Base-by-base conservation (phyloP, 108 stramenopile species). In the Craspedostauros australis region DNA sequence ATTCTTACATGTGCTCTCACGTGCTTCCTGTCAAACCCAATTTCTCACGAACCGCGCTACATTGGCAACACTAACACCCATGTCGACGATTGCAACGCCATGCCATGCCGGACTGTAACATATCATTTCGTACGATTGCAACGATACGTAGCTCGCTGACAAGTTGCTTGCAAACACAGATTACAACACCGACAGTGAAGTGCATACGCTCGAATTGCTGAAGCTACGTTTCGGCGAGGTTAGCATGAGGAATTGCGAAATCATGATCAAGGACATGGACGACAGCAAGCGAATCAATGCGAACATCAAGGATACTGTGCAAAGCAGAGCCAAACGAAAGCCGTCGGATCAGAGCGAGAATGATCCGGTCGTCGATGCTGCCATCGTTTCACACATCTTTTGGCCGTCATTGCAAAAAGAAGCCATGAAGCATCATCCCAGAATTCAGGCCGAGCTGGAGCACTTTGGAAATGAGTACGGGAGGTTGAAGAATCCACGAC, bases 191-290 rank as follows among this genome's bases (percentile, higher is more conserved):
- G 96, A 96, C 50, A 62, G 69, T 51, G 95, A 97, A 58, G 82
- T 99, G 3, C 86, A 82, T 48, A 99, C 92, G 36, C 47, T 99
- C 21, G 98, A 99, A 68, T 69, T 99, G 27, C 77, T 99, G 27
- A 98, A 98, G 57, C 58, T 96, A 19, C 73, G 96, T 18, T 97
- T 99, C 59, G 98, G 98, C 18, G 96, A 96, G 58, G 42, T 63
- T 9, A 86, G 78, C 28, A 75, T 98, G 84, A 69, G 92, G 26
- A 80, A 86, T 48, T 98, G 96, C 57, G 96, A 99, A 63, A 88
- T 99, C 46, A 99, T 99, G 96, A 68, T 98, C 40, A 93, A 94
- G 50, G 98, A 98, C 46, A 80, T 95, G 12, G 94, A 98, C 47
- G 96, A 97, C 30, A 94, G 92, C 37, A 97, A 95, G 64, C 86